Evolutionary conservation across 371 early-diverging fungal genomes (phyloP).

Genomic region (Rhizopus microsporus): DNA sequence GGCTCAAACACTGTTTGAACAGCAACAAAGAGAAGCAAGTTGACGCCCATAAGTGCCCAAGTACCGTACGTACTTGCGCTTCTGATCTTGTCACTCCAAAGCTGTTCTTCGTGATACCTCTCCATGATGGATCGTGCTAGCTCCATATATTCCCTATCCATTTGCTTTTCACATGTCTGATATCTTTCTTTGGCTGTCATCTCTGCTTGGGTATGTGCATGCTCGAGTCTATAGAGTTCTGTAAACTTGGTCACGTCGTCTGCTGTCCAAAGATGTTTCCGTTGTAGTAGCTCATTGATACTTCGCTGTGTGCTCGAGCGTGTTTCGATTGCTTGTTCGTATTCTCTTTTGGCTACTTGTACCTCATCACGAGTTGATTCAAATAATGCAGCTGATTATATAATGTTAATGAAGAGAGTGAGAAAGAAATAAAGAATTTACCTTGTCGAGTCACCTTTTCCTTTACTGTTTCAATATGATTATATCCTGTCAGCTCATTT

Average conservation of each 20-base stretch:
- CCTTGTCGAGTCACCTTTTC: conserved; percentile 68
- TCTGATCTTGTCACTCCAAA: conserved; percentile 97
- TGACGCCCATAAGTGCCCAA: conserved; percentile 76
- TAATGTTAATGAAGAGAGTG: background rate
- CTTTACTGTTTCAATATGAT: conserved; percentile 76
- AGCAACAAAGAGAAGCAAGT: conserved; percentile 70
- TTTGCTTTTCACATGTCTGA: conserved; percentile 63
- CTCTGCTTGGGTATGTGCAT: conserved; percentile 73
- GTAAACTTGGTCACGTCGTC: conserved; percentile 88
- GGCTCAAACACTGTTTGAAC: conserved; percentile 84
- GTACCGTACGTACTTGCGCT: conserved; percentile 85
- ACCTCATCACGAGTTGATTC: conserved; percentile 58
- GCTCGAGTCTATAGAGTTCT: conserved; percentile 81
- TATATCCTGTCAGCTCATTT: conserved; percentile 85
- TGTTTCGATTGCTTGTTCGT: conserved; percentile 70
- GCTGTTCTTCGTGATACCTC: conserved; percentile 89
- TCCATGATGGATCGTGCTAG: conserved; percentile 75
- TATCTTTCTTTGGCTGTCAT: conserved; percentile 58
- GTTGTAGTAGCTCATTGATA: conserved; percentile 84
- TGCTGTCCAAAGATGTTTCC: conserved; percentile 86
- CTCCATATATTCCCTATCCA: conserved; percentile 69
- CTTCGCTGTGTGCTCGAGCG: conserved; percentile 81
- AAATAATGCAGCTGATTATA: conserved; percentile 52
- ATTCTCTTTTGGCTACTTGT: conserved; percentile 65
- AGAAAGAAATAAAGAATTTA: conserved; percentile 18